A percentile compares a stretch with the other conserved stretches of the same genome.
Conservation (phyloP, 2,329 filamentous ascomycete species). For the Diaporthe destruens region DNA sequence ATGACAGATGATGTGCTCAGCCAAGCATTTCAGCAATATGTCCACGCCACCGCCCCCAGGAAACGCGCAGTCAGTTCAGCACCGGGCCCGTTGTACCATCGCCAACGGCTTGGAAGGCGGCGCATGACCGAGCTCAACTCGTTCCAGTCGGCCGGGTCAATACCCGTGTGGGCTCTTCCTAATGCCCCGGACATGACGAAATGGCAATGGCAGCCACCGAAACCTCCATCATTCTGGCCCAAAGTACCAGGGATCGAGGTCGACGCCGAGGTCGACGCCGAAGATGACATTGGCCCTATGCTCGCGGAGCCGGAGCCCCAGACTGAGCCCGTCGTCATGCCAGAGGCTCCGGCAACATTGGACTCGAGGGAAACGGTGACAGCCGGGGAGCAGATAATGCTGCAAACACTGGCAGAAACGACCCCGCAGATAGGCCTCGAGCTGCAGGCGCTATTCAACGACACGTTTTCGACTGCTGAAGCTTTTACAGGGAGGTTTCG, state of each 20-base stretch:
- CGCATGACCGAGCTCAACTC: conserved; percentile 64
- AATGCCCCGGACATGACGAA: conserved; percentile 58
- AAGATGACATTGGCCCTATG: background rate
- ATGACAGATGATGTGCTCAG: conserved; percentile 69
- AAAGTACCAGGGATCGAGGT: conserved; percentile 12
- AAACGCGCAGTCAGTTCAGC: conserved; percentile 55
- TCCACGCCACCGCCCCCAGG: conserved; percentile 49
- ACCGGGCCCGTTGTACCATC: conserved; percentile 67
- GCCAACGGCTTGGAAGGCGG: conserved; percentile 65
- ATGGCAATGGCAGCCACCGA: conserved; percentile 67
- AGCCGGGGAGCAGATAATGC: background rate
- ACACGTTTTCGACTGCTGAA: background rate
- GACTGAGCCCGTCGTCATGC: background rate
- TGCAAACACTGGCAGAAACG: background rate
- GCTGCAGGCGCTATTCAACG: conserved; percentile 44
- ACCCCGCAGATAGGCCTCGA: conserved; percentile 37
- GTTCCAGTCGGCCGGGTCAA: conserved; percentile 54
- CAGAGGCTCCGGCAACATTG: background rate
- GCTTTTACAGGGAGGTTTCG: conserved; percentile 16
- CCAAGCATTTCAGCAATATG: conserved; percentile 62
- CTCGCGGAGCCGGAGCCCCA: background rate
- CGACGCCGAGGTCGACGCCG: background rate
- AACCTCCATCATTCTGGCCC: conserved; percentile 34
- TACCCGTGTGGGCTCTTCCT: conserved; percentile 62
- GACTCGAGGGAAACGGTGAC: background rate